These are phyloP conservation scores for Claviceps paspali DNA, from an alignment of 2,329 filamentous ascomycete species.

Conservation along the genomic window DNA sequence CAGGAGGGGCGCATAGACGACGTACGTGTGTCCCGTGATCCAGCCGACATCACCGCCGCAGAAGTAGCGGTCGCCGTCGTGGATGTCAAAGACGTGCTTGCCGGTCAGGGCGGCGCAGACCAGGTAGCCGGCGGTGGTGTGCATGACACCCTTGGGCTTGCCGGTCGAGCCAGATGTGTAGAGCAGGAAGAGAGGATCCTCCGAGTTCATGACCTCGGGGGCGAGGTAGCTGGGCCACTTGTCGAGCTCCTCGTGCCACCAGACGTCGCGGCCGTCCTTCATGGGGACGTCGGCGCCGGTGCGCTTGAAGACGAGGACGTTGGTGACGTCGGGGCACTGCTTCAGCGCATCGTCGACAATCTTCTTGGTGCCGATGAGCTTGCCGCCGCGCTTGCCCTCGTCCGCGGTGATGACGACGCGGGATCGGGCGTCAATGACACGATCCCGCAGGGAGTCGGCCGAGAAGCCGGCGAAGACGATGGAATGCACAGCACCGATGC, in stretches of 20 bases:
- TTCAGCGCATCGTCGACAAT: conserved; percentile 96
- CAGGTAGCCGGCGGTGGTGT: conserved; percentile 92
- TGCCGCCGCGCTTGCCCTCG: conserved; percentile 95
- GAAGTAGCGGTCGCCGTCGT: conserved; percentile 87
- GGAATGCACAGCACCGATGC: conserved; percentile 92
- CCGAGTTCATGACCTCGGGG: conserved; percentile 77
- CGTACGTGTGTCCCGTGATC: conserved; percentile 98
- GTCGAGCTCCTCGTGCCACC: conserved; percentile 98
- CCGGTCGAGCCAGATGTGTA: conserved; percentile 97
- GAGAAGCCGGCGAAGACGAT: conserved; percentile 98
- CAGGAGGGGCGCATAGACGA: conserved; percentile 88
- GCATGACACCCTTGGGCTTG: conserved; percentile 98
- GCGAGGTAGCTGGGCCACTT: conserved; percentile 91
- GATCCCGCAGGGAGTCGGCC: conserved; percentile 86
- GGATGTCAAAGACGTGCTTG: conserved; percentile 98
- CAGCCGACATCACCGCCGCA: conserved; percentile 97
- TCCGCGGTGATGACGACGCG: conserved; percentile 95
- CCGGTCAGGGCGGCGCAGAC: conserved; percentile 83
- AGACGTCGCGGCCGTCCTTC: conserved; percentile 77
- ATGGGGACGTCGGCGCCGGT: conserved; percentile 86
- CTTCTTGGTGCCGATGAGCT: conserved; percentile 95
- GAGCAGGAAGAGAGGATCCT: conserved; percentile 92
- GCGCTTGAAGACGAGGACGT: conserved; percentile 85
- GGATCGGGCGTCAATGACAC: conserved; percentile 77
- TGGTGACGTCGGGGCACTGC: conserved; percentile 78